A percentile compares a stretch with the other conserved stretches of the same genome.
phyloP scores from a whole-genome alignment of 2,329 filamentous ascomycete species.

The Fusarium veterinarium region DNA sequence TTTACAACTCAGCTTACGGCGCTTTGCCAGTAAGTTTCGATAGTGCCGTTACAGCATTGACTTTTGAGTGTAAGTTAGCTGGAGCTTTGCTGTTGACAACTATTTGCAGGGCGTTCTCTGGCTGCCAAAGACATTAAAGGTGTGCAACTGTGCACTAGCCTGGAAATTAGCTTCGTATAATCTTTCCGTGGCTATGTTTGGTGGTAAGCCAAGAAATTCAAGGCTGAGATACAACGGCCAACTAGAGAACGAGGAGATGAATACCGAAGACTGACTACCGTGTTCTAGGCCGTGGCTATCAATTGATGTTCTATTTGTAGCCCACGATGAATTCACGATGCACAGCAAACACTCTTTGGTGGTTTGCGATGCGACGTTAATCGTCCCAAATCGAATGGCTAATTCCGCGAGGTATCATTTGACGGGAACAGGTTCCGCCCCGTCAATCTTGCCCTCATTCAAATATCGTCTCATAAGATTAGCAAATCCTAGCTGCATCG shows the following conservation, averaged over 20 bases:
- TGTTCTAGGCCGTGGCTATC: not conserved
- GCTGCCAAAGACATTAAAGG: not conserved
- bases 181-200: not conserved
- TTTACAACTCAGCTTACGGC: not conserved
- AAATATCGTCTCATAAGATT: not conserved
- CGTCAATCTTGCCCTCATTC: conserved; percentile 6
- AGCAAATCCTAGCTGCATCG: not conserved
- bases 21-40: not conserved
- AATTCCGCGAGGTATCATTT: not conserved
- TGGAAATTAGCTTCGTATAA: conserved; percentile 4
- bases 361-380: not conserved
- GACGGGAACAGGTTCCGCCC: not conserved
- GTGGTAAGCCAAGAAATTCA: conserved; percentile 14
- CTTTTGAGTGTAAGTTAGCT: not conserved
- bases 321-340: not conserved
- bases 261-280: not conserved
- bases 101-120: conserved; percentile 5
- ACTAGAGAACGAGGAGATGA: conserved; percentile 11
- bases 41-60: not conserved
- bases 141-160: not conserved
- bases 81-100: not conserved
- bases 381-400: not conserved
- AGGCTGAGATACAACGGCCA: conserved; percentile 17
- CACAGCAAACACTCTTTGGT: not conserved
- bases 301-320: not conserved